Conservation (phyloP, 2,329 filamentous ascomycete genomes). For the Cladosporium phlei region DNA sequence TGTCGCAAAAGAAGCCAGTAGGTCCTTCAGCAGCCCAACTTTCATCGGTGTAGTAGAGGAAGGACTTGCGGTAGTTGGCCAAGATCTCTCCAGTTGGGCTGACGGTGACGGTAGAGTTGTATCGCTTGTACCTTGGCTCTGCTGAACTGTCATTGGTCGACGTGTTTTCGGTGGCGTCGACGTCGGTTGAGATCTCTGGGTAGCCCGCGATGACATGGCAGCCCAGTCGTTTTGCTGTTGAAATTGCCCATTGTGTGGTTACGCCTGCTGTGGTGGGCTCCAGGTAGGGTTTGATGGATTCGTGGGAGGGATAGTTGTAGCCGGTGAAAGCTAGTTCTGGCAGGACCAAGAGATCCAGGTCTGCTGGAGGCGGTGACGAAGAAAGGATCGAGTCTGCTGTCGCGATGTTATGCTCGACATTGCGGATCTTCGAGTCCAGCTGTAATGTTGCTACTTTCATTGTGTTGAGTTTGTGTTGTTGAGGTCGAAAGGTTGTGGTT, state of each 20-base stretch:
- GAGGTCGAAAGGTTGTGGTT: background rate
- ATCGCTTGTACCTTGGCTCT: constrained; percentile 33
- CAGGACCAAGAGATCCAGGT: constrained; percentile 67
- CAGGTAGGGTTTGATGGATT: constrained; percentile 63
- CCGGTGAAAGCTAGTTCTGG: constrained; percentile 75
- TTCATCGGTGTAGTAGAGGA: constrained; percentile 64
- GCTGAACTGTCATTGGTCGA: constrained; percentile 1
- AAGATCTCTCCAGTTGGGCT: constrained; percentile 51
- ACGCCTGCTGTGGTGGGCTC: constrained; percentile 63
- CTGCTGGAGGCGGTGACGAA: constrained; percentile 31
- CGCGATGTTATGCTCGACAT: constrained; percentile 65
- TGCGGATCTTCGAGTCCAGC: constrained; percentile 66
- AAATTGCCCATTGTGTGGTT: constrained; percentile 66
- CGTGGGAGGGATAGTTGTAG: constrained; percentile 70
- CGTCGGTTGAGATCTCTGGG: constrained; percentile 52
- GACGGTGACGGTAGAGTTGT: constrained; percentile 58
- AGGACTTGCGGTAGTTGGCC: constrained; percentile 59
- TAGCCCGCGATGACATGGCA: constrained; percentile 70
- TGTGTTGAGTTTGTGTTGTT: constrained; percentile 1
- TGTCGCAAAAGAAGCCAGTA: constrained; percentile 34
- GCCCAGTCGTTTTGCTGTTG: constrained; percentile 59
- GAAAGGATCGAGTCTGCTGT: constrained; percentile 61
- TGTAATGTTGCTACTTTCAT: constrained; percentile 69
- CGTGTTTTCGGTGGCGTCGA: constrained; percentile 13
- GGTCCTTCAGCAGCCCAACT: constrained; percentile 49